Base-by-base conservation (phyloP, 1,139 yeast genomes). In the Blastobotrys arbuscula region DNA sequence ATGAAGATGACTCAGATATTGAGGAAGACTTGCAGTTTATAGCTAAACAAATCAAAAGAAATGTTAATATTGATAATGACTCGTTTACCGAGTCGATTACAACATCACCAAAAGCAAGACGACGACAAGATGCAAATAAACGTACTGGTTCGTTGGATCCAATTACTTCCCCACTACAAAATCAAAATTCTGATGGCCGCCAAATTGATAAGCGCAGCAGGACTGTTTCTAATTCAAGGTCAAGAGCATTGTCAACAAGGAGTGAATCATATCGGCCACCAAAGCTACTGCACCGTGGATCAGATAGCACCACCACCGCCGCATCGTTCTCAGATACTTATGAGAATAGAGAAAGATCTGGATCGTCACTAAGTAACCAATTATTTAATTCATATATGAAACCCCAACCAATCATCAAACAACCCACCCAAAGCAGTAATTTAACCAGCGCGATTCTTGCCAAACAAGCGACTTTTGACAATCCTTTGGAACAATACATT, bases 401-500 rank as follows among this genome's bases (percentile, higher is more conserved):
- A 10, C 40, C 49, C 8, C 15, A 18, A 20, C 44, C 49, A 12
- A 16, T 50, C 28, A n/a, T n/a, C 3, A 44, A 36, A 33, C 49
- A 44, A 4, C 19, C 35, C 21, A 18, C 37, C 10, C 50, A 45
- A 41, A 42, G 48, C 5, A 57, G 64, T 12, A 50, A 52, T 28
- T 58, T 67, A n/a, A 59, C 66, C 3, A 53, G 53, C n/a, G 60
- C 61, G 30, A 63, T 66, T 40, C 56, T 56, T 37, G 62, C 59
- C 40, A 63, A 62, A 47, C 60, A 59, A 44, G 54, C 66, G 7
- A 49, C 61, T 2, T 56, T 58, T 24, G 66, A 62, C 28, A 68
- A 70, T 51, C 75, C 76, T 1, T 60, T 72, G 19, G 74, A 70
- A 45, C 69, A 67, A 50, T 72, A 66, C 55, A 62, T 68, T 19